Percentiles rank a stretch among this genome's conserved stretches.
These are phyloP conservation scores for Bolboschoenoplectus hybrid DNA, from an alignment of 202 grass and related monocot species.

Conservation along the genomic window DNA sequence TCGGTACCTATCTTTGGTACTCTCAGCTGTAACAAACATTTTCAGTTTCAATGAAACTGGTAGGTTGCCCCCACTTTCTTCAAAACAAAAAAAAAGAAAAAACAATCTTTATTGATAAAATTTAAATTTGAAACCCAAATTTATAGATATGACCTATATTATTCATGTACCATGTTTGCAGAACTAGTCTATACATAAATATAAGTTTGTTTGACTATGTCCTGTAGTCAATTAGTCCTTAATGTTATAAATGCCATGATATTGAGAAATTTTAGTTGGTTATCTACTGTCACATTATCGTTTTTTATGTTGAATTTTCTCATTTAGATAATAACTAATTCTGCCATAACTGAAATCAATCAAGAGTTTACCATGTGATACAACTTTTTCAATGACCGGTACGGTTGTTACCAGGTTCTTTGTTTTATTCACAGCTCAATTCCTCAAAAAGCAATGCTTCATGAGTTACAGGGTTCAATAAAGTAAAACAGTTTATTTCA, in stretches of 20 bases:
- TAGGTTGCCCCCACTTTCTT: too few relatives aligned
- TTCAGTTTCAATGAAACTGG: too few relatives aligned
- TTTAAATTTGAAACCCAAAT: too few relatives aligned
- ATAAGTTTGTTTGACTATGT: too few relatives aligned
- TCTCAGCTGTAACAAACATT: too few relatives aligned
- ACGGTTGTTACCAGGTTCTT: not conserved
- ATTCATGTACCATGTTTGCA: too few relatives aligned
- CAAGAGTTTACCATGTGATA: not conserved
- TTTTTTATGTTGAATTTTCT: constrained; percentile 4
- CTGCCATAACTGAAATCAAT: not conserved
- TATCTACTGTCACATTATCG: not conserved
- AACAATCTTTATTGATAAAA: too few relatives aligned
- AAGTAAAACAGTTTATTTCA: constrained; percentile 15
- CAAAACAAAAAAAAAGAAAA: too few relatives aligned
- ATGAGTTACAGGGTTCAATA: not conserved
- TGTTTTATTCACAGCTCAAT: constrained; percentile 21
- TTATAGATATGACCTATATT: too few relatives aligned
- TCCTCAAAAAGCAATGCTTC: not conserved
- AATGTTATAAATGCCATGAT: not conserved
- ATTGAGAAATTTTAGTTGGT: not conserved
- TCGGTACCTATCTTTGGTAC: too few relatives aligned
- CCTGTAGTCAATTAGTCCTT: not conserved
- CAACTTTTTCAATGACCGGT: constrained; percentile 16
- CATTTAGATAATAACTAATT: not conserved
- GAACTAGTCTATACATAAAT: too few relatives aligned